Evolutionary conservation across 371 early-diverging fungal genomes (phyloP).

Genomic region (Mortierella sp.): DNA sequence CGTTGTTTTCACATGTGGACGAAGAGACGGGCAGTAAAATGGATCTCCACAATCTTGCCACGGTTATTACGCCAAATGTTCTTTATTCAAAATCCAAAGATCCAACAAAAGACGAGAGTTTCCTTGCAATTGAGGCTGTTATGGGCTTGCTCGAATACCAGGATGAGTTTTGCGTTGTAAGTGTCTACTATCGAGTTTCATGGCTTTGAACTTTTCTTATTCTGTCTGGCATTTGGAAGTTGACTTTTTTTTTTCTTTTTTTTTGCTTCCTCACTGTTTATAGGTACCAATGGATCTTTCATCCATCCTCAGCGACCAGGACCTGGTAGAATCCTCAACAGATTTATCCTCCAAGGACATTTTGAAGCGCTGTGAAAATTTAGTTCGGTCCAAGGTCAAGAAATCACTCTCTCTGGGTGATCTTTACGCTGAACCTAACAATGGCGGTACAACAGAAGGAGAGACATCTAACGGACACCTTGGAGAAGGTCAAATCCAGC

Average conservation of each 20-base stretch:
- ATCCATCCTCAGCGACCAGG: conserved; percentile 69
- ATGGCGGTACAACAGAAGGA: neutral
- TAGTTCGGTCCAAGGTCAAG: conserved; percentile 62
- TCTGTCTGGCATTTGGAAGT: neutral
- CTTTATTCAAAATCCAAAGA: conserved; percentile 89
- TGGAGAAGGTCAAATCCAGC: neutral
- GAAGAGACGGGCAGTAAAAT: conserved; percentile 87
- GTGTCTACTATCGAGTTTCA: conserved; percentile 4
- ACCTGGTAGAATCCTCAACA: conserved; percentile 67
- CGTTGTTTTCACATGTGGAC: conserved; percentile 72
- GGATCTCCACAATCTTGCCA: conserved; percentile 91
- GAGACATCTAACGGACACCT: neutral
- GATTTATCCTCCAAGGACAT: conserved; percentile 74
- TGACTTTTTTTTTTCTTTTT: neutral
- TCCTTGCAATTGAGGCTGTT: conserved; percentile 82
- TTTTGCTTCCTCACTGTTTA: conserved; percentile 21
- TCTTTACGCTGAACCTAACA: conserved; percentile 30
- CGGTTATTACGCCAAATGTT: conserved; percentile 94
- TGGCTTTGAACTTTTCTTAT: neutral
- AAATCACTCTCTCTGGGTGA: conserved; percentile 55
- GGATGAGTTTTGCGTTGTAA: conserved; percentile 82
- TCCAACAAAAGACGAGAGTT: conserved; percentile 81
- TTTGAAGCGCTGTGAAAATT: conserved; percentile 72
- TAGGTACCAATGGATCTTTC: conserved; percentile 79
- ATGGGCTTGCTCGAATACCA: conserved; percentile 79